Evolutionary conservation across 352 stramenopile genomes (phyloP), one percentile per base, ranked within the genome.

Genomic region (Pythium sp.): DNA sequence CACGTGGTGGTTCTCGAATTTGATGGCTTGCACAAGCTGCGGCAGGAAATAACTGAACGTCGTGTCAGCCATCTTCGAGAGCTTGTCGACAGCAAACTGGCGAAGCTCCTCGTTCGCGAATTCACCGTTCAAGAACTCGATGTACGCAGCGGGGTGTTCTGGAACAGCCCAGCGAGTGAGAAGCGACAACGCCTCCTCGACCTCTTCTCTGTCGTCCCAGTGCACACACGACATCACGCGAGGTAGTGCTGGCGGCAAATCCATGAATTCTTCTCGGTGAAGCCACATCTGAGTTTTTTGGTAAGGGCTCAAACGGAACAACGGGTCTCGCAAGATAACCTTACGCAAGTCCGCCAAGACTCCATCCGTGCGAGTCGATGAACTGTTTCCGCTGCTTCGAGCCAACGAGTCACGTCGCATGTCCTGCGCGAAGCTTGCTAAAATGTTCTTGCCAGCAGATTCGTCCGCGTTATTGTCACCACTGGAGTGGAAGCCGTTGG

Each of bases 1-100:
- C 26, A 91, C 72, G 62, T 95, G 84, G 57, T 96, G 89, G 65
- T 90, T 92, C 67, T 97, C 90, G 43, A 92, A 96, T 72, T 97
- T 97, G 58, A 97, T 81, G 15, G 86, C 88, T 66, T 97, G 90
- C 18, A 97, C 88, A 36, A 97, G 86, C 64, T 97, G 90, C 0
- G 88, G 89, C 30, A 97, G 75, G 58, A 96, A 93, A 46, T 94
- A 94, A 62, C 86, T 92, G 64, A 97, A 93, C 5, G 87, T 91
- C 3, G 84, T 89, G 58, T 97, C 89, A n/a, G 84, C 79, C 86
- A 97, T 94, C 20, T 87, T 74, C 8, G 74, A 69, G n/a, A 97
- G 75, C 61, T 93, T 91, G 36, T 77, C 62, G 0, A 96, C 85
- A 3, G 89, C 89, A 71, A 95, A 96, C 2, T 77, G 62, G 22